phyloP scores from a whole-genome alignment of 2,329 filamentous ascomycete species.

The Botryotinia narcissicola region DNA sequence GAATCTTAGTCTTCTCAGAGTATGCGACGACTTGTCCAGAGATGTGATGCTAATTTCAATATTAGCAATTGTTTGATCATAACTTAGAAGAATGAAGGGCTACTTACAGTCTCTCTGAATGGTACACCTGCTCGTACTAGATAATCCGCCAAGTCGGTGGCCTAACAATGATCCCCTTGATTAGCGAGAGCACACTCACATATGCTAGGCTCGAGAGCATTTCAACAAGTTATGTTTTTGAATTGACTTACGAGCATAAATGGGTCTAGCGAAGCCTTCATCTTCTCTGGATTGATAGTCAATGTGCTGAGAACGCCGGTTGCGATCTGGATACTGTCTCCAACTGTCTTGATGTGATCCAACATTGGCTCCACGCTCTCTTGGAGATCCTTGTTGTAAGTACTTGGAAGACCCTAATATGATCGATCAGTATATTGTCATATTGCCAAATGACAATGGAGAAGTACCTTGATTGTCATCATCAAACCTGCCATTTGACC shows the following conservation, averaged over 20 bases:
- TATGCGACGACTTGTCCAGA: conserved; percentile 70
- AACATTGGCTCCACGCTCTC: conserved; percentile 84
- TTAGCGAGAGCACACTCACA: background rate
- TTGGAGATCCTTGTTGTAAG: conserved; percentile 47
- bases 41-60: conserved; percentile 58
- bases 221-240: background rate
- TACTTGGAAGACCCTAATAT: conserved; percentile 60
- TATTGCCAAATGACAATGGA: background rate
- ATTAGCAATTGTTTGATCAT: background rate
- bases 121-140: conserved; percentile 66
- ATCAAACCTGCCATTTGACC: conserved; percentile 77
- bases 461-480: conserved; percentile 55
- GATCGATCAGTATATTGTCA: conserved; percentile 15
- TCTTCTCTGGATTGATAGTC: conserved; percentile 66
- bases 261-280: conserved; percentile 74
- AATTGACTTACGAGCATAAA: conserved; percentile 62
- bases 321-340: conserved; percentile 78
- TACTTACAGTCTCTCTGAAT: conserved; percentile 63
- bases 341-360: conserved; percentile 77
- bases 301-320: conserved; percentile 77
- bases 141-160: conserved; percentile 62
- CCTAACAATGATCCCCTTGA: conserved; percentile 5
- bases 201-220: conserved; percentile 11
- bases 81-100: background rate
- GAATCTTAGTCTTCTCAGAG: conserved; percentile 61